Percentiles rank a stretch among this genome's conserved stretches.
Conservation (phyloP, 768 basidiomycete species). For the Paxillus ammoniavirescens region DNA sequence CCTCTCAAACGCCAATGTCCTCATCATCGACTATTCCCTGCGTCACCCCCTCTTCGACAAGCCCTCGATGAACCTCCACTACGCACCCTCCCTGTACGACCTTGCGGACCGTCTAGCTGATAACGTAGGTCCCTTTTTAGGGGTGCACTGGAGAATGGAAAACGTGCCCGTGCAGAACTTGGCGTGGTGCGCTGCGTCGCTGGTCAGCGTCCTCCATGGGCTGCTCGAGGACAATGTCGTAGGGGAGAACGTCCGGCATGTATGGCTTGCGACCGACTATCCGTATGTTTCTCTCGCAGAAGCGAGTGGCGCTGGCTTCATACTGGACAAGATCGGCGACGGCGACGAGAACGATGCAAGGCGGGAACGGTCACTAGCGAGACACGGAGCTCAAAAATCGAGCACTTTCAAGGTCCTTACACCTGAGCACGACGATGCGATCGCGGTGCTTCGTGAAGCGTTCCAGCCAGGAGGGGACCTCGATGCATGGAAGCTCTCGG, state of each 20-base stretch:
- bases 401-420: slow-evolving; percentile 48
- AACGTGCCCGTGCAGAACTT: slow-evolving; percentile 42
- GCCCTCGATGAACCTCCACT: slow-evolving; percentile 33
- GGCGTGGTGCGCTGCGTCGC: slow-evolving; percentile 46
- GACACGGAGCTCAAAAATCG: slow-evolving; percentile 29
- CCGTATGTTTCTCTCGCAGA: slow-evolving; percentile 24
- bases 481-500: slow-evolving; percentile 41
- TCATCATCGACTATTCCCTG: slow-evolving; percentile 54
- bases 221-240: slow-evolving; percentile 31
- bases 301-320: slow-evolving; percentile 4
- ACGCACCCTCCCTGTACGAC: slow-evolving; percentile 41
- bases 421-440: slow-evolving; percentile 43
- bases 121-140: slow-evolving; percentile 40
- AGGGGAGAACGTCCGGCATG: slow-evolving; percentile 33
- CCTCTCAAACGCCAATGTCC: slow-evolving; percentile 37
- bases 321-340: slow-evolving; percentile 13
- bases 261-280: slow-evolving; percentile 61
- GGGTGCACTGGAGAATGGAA: slow-evolving; percentile 61
- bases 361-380: neutral
- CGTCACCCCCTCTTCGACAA: slow-evolving; percentile 42
- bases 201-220: slow-evolving; percentile 42
- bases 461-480: slow-evolving; percentile 44
- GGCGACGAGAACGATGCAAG: neutral
- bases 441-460: slow-evolving; percentile 40
- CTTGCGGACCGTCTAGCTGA: slow-evolving; percentile 39